These are phyloP conservation scores for Adansonia gregorii DNA, from an alignment of 441 rosid species.

Conservation along the genomic window DNA sequence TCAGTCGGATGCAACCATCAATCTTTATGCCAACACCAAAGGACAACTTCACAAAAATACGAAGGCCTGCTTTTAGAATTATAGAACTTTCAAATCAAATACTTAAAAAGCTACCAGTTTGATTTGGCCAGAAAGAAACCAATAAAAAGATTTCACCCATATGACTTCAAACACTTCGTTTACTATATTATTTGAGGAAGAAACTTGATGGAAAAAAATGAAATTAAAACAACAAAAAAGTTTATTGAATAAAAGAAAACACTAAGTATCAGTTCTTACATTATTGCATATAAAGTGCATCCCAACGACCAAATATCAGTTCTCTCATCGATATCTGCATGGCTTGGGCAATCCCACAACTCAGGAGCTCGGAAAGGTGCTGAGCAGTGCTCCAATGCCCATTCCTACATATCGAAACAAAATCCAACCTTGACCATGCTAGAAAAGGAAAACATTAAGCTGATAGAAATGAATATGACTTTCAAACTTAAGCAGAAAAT, in stretches of 20 bases:
- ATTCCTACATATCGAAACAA: conserved; percentile 59
- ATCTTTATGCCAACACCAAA: neutral
- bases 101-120: neutral
- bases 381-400: conserved; percentile 96
- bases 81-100: conserved; percentile 1
- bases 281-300: conserved; percentile 94
- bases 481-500: neutral
- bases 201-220: neutral
- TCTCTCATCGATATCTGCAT: conserved; percentile 91
- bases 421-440: conserved; percentile 24
- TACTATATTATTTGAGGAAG: neutral
- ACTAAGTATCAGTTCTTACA: conserved; percentile 53
- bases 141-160: neutral
- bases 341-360: conserved; percentile 98
- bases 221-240: neutral
- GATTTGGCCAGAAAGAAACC: neutral
- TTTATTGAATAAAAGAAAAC: neutral
- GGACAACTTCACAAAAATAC: neutral
- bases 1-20: neutral
- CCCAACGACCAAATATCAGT: conserved; percentile 98
- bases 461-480: conserved; percentile 10
- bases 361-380: conserved; percentile 99
- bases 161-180: neutral
- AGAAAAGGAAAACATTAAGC: conserved; percentile 1
- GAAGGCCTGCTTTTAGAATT: neutral